These are phyloP conservation scores for Ilex asprella DNA, from an alignment of 257 asterid species.

Conservation along the genomic window DNA sequence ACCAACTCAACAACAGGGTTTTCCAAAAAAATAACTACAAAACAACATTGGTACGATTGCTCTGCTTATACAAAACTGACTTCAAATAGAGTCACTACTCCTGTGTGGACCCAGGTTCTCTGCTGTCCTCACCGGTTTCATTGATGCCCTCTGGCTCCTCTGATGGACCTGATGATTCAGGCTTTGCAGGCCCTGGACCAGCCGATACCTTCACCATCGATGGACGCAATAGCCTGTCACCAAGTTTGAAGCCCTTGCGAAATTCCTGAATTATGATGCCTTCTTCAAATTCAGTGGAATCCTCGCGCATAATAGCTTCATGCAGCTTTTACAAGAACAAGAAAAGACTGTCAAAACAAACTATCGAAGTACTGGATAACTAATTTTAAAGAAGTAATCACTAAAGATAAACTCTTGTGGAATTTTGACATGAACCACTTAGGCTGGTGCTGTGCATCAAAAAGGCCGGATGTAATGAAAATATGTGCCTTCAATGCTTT, in stretches of 20 bases:
- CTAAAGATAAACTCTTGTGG: too few relatives aligned
- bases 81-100: too few relatives aligned
- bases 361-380: neutral
- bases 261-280: constrained; percentile 61
- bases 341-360: constrained; percentile 2
- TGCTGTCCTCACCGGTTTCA: constrained; percentile 17
- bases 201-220: constrained; percentile 93
- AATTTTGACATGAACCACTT: too few relatives aligned
- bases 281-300: constrained; percentile 66
- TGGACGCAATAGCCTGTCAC: constrained; percentile 77
- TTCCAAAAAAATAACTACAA: too few relatives aligned
- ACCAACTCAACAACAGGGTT: neutral
- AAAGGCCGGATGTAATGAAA: too few relatives aligned
- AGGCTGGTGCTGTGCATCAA: too few relatives aligned
- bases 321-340: constrained; percentile 48
- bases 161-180: constrained; percentile 25
- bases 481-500: too few relatives aligned
- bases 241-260: constrained; percentile 72
- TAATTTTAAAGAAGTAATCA: too few relatives aligned
- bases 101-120: constrained; percentile 20
- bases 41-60: constrained; percentile 12
- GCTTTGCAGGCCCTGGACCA: constrained; percentile 76
- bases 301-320: constrained; percentile 94
- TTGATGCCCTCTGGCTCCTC: constrained; percentile 29
- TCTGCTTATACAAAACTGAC: neutral